Base-by-base conservation (phyloP, 1,284 basidiomycete species). In the Trichosporon sp. region DNA sequence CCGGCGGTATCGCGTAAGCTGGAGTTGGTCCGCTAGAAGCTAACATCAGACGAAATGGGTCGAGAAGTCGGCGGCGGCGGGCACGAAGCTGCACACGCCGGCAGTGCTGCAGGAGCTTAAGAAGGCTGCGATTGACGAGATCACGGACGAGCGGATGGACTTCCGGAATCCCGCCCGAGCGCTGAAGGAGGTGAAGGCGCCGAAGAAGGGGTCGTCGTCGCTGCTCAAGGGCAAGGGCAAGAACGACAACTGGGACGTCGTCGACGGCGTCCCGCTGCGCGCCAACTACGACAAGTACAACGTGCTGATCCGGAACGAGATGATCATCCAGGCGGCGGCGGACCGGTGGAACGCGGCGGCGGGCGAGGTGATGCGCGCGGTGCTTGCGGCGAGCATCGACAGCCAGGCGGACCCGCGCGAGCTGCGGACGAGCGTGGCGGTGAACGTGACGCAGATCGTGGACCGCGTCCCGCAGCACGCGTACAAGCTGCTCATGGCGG, bases 261-360 rank as follows among this genome's bases (percentile, higher is more conserved):
- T 67, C 38, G 73, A 70, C 66, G 72, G 70, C 73, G 38, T 71
- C 74, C 58, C 68, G 73, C 67, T 83, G 34, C 74, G 80, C 60
- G 87, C 98, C 66, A 94, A 96, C 83, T 91, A 90, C 77, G 91
- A 95, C 74, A 91, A 89, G 74, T 96, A 95, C 83, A 90, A 92
- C 75, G 86, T 95, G 35, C 90, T 93, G 75, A 89, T 98, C 64
- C 90, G 96, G 38, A 95, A 97, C 81, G 87, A 91, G 80, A 85
- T 96, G 64, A 88, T 96, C 66, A 88, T 90, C 72, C 85, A 86
- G 62, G 90, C 91, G 12, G 91, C 88, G 0, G 85, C 86, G 71
- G 91, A 93, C 75, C 87, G 91, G 47, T 95, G 88, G 83, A 96
- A 96, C 74, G 84, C 86, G 25, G 86, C 88, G 18, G 89, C 92